phyloP scores from a whole-genome alignment of 139 green algal genomes.

The Asterochloris sp. region DNA sequence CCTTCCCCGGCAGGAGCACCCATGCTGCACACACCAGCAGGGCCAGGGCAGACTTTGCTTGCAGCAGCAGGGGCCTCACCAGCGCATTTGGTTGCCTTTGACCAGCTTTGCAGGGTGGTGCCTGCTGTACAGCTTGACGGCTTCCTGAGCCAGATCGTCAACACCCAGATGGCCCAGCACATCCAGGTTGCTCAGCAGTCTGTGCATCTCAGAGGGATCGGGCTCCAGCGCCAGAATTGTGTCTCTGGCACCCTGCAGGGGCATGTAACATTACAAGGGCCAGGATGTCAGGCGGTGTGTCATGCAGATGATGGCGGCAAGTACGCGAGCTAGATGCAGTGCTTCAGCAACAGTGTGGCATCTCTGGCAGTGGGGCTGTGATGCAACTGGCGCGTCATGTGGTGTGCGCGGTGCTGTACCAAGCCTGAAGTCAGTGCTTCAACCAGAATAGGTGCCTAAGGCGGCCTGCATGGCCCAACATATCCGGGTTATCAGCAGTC shows the following conservation, averaged over 20 bases:
- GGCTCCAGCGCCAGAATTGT: constrained; percentile 45
- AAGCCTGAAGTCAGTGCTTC: too few species aligned
- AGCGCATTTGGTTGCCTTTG: neutral
- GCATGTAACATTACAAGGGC: too few species aligned
- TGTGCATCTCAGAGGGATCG: constrained; percentile 58
- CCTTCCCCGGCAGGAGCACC: too few species aligned
- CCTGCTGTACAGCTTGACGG: constrained; percentile 25
- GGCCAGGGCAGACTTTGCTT: neutral
- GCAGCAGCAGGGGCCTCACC: neutral
- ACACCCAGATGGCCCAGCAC: constrained; percentile 31
- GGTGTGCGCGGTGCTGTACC: too few species aligned
- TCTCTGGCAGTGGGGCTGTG: neutral
- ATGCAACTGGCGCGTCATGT: too few species aligned
- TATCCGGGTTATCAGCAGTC: too few species aligned
- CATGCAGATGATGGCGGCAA: neutral
- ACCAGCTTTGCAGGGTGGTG: constrained; percentile 26
- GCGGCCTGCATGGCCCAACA: too few species aligned
- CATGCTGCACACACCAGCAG: neutral
- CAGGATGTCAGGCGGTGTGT: too few species aligned
- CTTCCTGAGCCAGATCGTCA: constrained; percentile 52
- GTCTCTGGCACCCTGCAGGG: constrained; percentile 24
- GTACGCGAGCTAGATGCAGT: neutral
- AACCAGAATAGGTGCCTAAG: too few species aligned
- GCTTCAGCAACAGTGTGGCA: neutral
- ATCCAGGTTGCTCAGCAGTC: constrained; percentile 52